phyloP scores from a whole-genome alignment of 2,329 filamentous ascomycete genomes.

The Ascosphaera apis region DNA sequence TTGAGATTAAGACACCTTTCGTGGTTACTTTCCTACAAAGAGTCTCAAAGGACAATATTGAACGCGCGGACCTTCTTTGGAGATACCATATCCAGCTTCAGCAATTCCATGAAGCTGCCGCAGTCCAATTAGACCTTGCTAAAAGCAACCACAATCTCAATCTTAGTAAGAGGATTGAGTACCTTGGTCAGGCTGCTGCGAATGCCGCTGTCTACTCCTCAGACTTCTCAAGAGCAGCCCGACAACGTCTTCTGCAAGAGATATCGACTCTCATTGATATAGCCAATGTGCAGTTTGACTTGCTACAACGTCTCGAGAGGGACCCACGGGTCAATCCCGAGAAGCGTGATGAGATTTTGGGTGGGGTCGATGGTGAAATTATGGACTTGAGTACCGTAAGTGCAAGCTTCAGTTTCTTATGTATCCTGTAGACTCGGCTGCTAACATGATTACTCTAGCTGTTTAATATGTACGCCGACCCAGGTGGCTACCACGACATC shows the following conservation, averaged over 20 bases:
- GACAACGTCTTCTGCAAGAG: slow-evolving; percentile 66
- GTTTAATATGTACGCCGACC: slow-evolving; percentile 81
- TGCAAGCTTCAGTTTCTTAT: slow-evolving; percentile 8
- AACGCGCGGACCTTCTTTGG: slow-evolving; percentile 78
- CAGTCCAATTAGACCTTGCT: slow-evolving; percentile 64
- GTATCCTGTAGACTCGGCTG: slow-evolving; percentile 5
- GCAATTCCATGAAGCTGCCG: slow-evolving; percentile 66
- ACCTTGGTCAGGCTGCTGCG: slow-evolving; percentile 73
- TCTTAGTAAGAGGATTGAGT: slow-evolving; percentile 70
- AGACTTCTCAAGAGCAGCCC: slow-evolving; percentile 53
- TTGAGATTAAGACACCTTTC: slow-evolving; percentile 63
- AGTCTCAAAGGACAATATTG: slow-evolving; percentile 45
- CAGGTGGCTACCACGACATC: slow-evolving; percentile 80
- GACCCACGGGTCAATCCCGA: slow-evolving; percentile 47
- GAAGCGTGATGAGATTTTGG: slow-evolving; percentile 39
- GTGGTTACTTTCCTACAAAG: slow-evolving; percentile 69
- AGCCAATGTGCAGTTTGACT: slow-evolving; percentile 82
- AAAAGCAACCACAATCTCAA: slow-evolving; percentile 57
- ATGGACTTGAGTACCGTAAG: slow-evolving; percentile 53
- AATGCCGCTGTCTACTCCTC: slow-evolving; percentile 70
- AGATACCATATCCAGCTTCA: slow-evolving; percentile 71
- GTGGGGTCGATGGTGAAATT: slow-evolving; percentile 54
- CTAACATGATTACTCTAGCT: slow-evolving; percentile 30
- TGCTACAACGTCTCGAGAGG: slow-evolving; percentile 51
- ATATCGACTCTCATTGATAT: slow-evolving; percentile 75